Evolutionary conservation across 495 filamentous ascomycete species (phyloP).

Genomic region (Penicillium roqueforti): DNA sequence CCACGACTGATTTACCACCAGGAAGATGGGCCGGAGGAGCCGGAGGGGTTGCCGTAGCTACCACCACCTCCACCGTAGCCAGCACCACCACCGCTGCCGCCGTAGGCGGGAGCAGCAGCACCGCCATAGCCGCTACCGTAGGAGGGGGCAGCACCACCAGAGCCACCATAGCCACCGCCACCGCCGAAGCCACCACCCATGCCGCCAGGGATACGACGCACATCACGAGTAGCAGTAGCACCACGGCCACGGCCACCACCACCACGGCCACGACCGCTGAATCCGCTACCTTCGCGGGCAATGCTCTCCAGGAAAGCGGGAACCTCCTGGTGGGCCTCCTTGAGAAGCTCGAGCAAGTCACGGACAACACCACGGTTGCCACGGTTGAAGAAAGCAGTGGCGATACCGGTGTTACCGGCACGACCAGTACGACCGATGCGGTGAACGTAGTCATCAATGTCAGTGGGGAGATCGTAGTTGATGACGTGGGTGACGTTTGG

Average conservation of each 20-base stretch:
- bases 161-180: conserved; percentile 49
- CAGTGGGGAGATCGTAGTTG: conserved; percentile 98
- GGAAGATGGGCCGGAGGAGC: conserved; percentile 73
- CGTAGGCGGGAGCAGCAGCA: conserved; percentile 30
- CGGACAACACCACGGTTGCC: conserved; percentile 96
- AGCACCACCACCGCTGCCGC: conserved; percentile 26
- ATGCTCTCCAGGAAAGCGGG: conserved; percentile 92
- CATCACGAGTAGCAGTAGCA: conserved; percentile 71
- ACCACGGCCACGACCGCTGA: conserved; percentile 67
- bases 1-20: conserved; percentile 83
- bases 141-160: conserved; percentile 22
- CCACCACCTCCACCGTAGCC: conserved; percentile 44
- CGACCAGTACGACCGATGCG: conserved; percentile 99
- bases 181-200: conserved; percentile 47
- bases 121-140: conserved; percentile 44
- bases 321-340: conserved; percentile 97
- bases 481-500: conserved; percentile 98
- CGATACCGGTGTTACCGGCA: conserved; percentile 97
- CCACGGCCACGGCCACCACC: conserved; percentile 62
- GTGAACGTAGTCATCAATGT: conserved; percentile 99
- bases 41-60: conserved; percentile 80
- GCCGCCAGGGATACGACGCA: conserved; percentile 60
- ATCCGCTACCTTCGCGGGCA: conserved; percentile 85
- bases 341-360: conserved; percentile 90
- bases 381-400: conserved; percentile 99